Evolutionary conservation across 305 asterid genomes (phyloP), one percentile per base, ranked within the genome.

Genomic region (Plantago rigida): DNA sequence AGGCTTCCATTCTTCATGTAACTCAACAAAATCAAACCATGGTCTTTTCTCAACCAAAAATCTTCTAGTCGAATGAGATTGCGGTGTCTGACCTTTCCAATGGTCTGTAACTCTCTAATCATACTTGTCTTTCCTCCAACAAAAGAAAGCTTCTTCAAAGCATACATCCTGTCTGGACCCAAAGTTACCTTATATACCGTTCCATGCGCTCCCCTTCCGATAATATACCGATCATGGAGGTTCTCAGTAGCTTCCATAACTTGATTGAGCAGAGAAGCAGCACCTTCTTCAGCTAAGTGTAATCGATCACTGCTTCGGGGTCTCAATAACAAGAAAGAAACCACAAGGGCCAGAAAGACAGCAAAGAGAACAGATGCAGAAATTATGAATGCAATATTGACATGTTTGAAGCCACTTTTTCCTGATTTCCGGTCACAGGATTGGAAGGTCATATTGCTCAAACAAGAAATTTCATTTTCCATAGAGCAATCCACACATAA

Each of bases 171-270:
- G 5, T 71, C 71, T 7, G 84, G 69, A 65, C 74, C 66, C 75
- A 89, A 44, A 1, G 70, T 55, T 59, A 80, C 97, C 81, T 80
- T 87, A 74, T 85, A 89, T 3, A 89, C 95, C 1, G 66, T 75
- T 63, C 97, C 97, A 47, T 89, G 94, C 0, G 94, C 96, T 66
- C 97, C 97, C 59, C 75, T 82, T 59, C 96, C 96, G 13, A 89
- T 75, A 34, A 79, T 45, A 57, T 82, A 79, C 74, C 60, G 72
- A 48, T 82, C 87, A 45, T 76, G 75, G 19, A 89, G 79, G 71
- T 85, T 80, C 63, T 84, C 91, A 4, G 97, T 89, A 54, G 88
- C 94, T 69, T 60, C 78, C 60, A 84, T 66, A 39, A 89, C 83
- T 82, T 78, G 83, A 64, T 67, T 79, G 60, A 89, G 93, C 74